Conservation (phyloP, 495 filamentous ascomycete genomes). For the Talaromyces thailandensis region DNA sequence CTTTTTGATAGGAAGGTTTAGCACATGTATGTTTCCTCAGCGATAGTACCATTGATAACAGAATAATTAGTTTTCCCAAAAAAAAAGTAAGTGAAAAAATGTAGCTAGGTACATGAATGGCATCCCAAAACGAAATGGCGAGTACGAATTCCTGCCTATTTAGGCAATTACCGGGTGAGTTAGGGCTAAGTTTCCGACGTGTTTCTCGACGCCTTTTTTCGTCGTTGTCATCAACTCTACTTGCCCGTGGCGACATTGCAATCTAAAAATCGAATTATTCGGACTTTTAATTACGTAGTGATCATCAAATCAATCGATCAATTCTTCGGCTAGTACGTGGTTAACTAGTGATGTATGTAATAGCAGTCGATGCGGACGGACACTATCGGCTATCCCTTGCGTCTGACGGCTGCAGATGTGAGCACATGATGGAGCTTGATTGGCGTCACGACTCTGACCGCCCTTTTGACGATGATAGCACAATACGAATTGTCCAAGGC, state of each 20-base stretch:
- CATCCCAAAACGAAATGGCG: background rate
- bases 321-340: background rate
- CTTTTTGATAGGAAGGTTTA: background rate
- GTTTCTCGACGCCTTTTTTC: background rate
- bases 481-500: background rate
- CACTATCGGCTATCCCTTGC: constrained; percentile 2
- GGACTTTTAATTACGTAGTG: background rate
- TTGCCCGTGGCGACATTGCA: background rate
- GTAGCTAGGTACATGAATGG: background rate
- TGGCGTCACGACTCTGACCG: constrained; percentile 1
- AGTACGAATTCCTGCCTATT: background rate
- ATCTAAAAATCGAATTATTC: background rate
- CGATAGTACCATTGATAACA: background rate
- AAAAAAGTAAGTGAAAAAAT: no score
- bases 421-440: constrained; percentile 1
- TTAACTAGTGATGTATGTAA: background rate
- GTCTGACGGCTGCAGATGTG: background rate
- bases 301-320: background rate
- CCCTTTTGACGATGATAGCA: background rate
- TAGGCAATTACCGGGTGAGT: background rate
- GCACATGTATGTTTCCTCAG: background rate
- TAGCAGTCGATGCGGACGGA: background rate
- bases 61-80: no score
- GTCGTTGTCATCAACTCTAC: background rate
- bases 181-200: background rate